These are phyloP conservation scores for Leccinum olivaceopallidum DNA, from an alignment of 768 basidiomycete genomes.

Conservation along the genomic window DNA sequence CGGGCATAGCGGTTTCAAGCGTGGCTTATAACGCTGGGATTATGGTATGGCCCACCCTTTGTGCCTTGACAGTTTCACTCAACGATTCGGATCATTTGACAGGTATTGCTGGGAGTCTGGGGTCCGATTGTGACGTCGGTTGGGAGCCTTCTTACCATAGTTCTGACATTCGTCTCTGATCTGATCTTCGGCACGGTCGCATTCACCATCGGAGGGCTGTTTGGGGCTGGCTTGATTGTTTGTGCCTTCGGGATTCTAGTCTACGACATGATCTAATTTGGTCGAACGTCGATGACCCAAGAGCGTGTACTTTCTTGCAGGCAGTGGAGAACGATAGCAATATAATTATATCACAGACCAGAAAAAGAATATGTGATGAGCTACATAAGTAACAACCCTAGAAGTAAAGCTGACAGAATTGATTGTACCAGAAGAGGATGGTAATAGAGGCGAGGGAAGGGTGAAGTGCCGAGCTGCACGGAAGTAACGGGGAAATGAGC, in stretches of 20 bases:
- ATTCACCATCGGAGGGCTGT: conserved; percentile 68
- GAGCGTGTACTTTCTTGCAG: neutral
- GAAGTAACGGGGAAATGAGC: conserved; percentile 28
- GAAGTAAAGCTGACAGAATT: conserved; percentile 23
- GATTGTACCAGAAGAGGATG: conserved; percentile 17
- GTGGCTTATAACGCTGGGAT: conserved; percentile 82
- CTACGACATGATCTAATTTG: conserved; percentile 58
- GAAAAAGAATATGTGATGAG: conserved; percentile 35
- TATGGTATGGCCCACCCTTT: conserved; percentile 55
- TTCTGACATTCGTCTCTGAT: conserved; percentile 82
- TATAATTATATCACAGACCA: conserved; percentile 44
- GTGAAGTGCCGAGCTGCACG: conserved; percentile 12
- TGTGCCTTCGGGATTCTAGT: conserved; percentile 80
- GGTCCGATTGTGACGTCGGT: conserved; percentile 88
- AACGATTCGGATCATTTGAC: neutral
- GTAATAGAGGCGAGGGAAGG: conserved; percentile 15
- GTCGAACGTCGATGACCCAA: neutral
- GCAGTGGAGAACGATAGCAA: conserved; percentile 26
- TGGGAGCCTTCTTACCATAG: conserved; percentile 92
- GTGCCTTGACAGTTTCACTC: conserved; percentile 9
- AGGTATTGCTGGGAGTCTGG: conserved; percentile 85
- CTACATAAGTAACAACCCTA: conserved; percentile 34
- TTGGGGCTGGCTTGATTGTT: conserved; percentile 80
- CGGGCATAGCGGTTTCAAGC: conserved; percentile 69
- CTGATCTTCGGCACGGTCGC: conserved; percentile 65